Percentiles rank a stretch among this genome's conserved stretches.
Conservation (phyloP, 108 stramenopile genomes). For the Nitzschia putrida region DNA sequence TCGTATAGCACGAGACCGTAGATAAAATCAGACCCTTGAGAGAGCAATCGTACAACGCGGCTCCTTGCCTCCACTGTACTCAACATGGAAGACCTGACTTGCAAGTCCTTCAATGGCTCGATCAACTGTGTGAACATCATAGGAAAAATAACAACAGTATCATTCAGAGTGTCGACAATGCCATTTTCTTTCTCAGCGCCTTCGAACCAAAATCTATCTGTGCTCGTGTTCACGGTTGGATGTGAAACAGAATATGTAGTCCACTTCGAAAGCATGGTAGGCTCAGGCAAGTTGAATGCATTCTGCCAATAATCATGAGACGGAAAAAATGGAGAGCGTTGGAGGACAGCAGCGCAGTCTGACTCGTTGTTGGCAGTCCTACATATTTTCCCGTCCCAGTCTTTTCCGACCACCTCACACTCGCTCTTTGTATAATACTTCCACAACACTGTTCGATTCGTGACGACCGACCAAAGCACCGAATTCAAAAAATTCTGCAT, state of each 20-base stretch:
- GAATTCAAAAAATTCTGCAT: conserved; percentile 25
- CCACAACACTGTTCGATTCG: too few relatives aligned
- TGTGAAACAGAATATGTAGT: conserved; percentile 6
- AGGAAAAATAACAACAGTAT: conserved; percentile 9
- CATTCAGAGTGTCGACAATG: background rate
- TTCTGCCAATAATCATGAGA: conserved; percentile 15
- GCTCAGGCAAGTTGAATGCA: background rate
- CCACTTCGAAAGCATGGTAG: conserved; percentile 13
- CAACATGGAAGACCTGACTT: too few relatives aligned
- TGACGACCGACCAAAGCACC: conserved; percentile 24
- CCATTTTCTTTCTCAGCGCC: conserved; percentile 9
- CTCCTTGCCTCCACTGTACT: too few relatives aligned
- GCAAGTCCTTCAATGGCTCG: too few relatives aligned
- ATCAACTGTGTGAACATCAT: too few relatives aligned
- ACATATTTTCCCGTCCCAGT: background rate
- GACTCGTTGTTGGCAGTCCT: background rate
- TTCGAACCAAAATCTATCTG: conserved; percentile 5
- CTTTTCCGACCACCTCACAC: background rate
- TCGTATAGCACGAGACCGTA: too few relatives aligned
- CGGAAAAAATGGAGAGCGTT: conserved; percentile 20
- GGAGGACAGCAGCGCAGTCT: conserved; percentile 18
- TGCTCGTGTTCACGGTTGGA: too few relatives aligned
- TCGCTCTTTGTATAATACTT: background rate
- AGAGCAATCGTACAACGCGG: too few relatives aligned
- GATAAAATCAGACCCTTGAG: too few relatives aligned